Conservation (phyloP, 163 green algal genomes). For the Prototheca wickerhamii region DNA sequence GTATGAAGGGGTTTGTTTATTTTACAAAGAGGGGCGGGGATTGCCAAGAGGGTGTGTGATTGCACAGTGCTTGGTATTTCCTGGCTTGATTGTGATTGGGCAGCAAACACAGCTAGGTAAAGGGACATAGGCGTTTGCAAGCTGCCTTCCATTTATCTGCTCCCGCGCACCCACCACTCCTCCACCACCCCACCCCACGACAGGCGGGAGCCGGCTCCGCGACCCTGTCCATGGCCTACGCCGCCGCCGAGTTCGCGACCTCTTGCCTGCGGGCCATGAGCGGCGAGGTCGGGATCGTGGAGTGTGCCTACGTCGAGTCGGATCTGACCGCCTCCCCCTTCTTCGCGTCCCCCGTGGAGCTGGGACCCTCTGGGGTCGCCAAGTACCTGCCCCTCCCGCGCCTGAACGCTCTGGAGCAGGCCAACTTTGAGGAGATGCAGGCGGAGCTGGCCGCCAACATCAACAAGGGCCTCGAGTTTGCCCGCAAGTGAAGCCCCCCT, state of each 20-base stretch:
- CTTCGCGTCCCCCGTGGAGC: conserved; percentile 68
- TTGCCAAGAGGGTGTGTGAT: too few relatives aligned
- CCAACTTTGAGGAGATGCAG: conserved; percentile 62
- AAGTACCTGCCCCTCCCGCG: conserved; percentile 67
- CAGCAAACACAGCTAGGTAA: too few relatives aligned
- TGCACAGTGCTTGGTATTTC: too few relatives aligned
- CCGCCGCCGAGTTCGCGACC: conserved; percentile 73
- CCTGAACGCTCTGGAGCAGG: conserved; percentile 65
- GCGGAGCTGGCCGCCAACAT: conserved; percentile 76
- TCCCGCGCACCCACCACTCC: too few relatives aligned
- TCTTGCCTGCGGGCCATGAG: conserved; percentile 66
- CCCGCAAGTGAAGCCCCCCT: conserved; percentile 19
- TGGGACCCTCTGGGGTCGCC: conserved; percentile 35
- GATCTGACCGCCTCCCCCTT: conserved; percentile 58
- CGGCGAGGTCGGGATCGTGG: conserved; percentile 62
- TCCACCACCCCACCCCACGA: too few relatives aligned
- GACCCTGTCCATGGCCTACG: conserved; percentile 92
- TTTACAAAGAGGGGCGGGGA: too few relatives aligned
- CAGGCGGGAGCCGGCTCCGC: conserved; percentile 69
- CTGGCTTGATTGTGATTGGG: too few relatives aligned
- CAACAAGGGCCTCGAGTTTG: conserved; percentile 89
- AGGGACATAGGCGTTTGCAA: too few relatives aligned
- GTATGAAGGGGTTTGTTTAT: too few relatives aligned
- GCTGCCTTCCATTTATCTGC: too few relatives aligned
- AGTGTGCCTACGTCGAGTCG: conserved; percentile 61